A percentile compares a stretch with the other conserved stretches of the same genome.
phyloP scores from a whole-genome alignment of 2,329 filamentous ascomycete species.

The Colletotrichum eremochloae region DNA sequence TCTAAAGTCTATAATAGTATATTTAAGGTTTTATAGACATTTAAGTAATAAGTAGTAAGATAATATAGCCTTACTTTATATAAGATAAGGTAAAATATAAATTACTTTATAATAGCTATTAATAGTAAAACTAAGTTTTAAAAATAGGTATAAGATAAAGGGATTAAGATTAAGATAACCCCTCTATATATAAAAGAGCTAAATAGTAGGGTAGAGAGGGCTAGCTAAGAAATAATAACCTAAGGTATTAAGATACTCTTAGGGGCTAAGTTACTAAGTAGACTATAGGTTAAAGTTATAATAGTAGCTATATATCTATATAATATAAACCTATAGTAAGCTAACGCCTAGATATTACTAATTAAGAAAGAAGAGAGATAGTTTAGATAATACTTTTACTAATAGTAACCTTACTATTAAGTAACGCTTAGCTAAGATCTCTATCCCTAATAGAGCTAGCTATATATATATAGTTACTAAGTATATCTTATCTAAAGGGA shows the following conservation, averaged over 20 bases:
- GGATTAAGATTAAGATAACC: too few species aligned
- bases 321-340: background rate
- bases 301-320: background rate
- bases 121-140: too few species aligned
- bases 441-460: fast-evolving
- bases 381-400: background rate
- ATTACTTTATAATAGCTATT: background rate
- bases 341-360: background rate
- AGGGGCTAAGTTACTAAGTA: background rate
- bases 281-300: background rate
- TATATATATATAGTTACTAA: background rate
- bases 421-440: background rate
- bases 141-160: too few species aligned
- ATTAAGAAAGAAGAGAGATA: background rate
- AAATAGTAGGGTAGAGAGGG: background rate
- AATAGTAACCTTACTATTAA: background rate
- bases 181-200: background rate
- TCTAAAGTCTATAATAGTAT: background rate
- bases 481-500: background rate
- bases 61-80: background rate
- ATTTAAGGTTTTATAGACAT: background rate
- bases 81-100: background rate
- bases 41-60: background rate
- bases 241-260: background rate
- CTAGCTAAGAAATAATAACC: background rate